Conservation (phyloP, 164 flowering plant species). For the Umbilicus rupestris region DNA sequence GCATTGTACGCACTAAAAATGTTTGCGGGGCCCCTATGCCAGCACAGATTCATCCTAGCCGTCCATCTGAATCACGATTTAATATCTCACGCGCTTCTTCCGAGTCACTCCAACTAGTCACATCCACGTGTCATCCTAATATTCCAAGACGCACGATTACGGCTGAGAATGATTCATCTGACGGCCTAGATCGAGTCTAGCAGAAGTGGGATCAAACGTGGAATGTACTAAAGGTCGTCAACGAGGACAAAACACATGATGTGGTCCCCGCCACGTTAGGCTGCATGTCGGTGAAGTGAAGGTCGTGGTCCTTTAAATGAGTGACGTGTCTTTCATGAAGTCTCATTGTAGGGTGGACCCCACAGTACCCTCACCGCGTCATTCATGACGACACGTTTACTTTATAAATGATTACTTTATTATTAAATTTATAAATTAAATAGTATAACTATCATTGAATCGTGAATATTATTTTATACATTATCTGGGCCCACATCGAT, state of each 20-base stretch:
- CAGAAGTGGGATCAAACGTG: background rate
- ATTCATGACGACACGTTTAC: background rate
- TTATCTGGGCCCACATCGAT: too few species aligned
- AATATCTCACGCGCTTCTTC: background rate
- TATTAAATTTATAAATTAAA: too few species aligned
- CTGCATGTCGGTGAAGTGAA: background rate
- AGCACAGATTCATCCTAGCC: background rate
- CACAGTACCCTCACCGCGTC: background rate
- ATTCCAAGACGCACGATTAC: background rate
- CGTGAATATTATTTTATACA: too few species aligned
- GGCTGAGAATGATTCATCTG: background rate
- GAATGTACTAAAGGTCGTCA: background rate
- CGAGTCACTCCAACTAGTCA: background rate
- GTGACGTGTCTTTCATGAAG: background rate
- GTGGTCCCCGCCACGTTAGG: constrained; percentile 2
- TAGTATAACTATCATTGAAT: too few species aligned
- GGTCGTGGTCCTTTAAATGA: constrained; percentile 1
- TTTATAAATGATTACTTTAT: background rate
- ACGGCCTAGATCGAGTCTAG: background rate
- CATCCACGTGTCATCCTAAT: background rate
- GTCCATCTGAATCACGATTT: background rate
- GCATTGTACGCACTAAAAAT: background rate
- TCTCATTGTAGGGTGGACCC: background rate
- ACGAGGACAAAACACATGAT: background rate
- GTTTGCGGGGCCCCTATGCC: background rate